Base-by-base conservation (phyloP, 2,329 filamentous ascomycete species). In the Talaromyces sp. region DNA sequence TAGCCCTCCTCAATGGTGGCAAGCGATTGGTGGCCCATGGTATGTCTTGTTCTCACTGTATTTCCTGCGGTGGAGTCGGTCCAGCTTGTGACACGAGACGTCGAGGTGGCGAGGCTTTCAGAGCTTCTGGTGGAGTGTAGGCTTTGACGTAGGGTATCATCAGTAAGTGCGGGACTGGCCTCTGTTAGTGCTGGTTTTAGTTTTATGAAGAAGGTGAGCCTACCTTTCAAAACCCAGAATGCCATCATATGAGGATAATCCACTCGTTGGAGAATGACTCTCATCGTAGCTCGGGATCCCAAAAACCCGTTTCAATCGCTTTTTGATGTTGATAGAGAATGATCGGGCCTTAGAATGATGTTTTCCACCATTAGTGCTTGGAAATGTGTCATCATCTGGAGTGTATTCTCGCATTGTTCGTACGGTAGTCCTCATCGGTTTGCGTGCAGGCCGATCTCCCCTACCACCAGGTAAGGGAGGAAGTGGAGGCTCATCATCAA, bases 1-100 rank as follows among this genome's bases (percentile, higher is more conserved):
- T 72, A 76, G 66, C 78, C 72, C 65, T 83, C 81, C 60, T 80
- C 72, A 34, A 83, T 81, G 40, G 81, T 75, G 13, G 79, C 80
- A 25, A 82, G 69, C 10, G 76, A 73, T 63, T 78, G 77, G 13
- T 72, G 72, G 49, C 77, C 74, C 5, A 73, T 71, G 34, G 71
- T 66, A 22, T 72, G 75, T 25, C 74, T 72, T 11, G 73, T 73
- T n/a, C 70, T 68, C 31, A 80, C 69, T 5, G 80, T 81, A 64
- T 78, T 78, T 53, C 74, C 73, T n/a, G 73, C 74, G 1, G 78
- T 82, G 3, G 81, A 82, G 67, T 82, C 75, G 40, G 81, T 78
- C 81, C 81, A 82, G 68, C 81, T 83, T 15, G 80, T 82, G n/a
- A 81, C 79, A 31, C 81, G 78, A 36, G 81, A 82, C 36, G 71